These are phyloP conservation scores for Cercospora sp. DNA, from an alignment of 2,329 filamentous ascomycete species.

Conservation along the genomic window DNA sequence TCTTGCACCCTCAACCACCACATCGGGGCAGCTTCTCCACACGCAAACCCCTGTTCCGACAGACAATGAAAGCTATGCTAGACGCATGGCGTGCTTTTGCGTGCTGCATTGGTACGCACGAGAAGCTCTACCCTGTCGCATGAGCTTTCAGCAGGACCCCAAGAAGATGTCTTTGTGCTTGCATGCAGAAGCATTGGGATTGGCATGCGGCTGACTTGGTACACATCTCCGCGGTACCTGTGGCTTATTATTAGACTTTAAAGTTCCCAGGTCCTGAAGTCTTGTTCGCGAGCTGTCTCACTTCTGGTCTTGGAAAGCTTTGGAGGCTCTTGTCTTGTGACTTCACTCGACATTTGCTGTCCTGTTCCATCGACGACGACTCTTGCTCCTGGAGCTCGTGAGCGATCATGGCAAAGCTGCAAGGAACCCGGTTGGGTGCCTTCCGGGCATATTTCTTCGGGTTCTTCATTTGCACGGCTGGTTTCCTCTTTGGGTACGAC, in stretches of 20 bases:
- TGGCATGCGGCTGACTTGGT: background rate
- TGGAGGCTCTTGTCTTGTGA: background rate
- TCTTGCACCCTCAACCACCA: background rate
- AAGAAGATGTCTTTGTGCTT: background rate
- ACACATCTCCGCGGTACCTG: background rate
- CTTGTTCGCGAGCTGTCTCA: background rate
- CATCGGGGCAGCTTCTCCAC: background rate
- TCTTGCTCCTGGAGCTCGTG: background rate
- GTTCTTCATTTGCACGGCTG: slow-evolving; percentile 31
- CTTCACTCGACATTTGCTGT: background rate
- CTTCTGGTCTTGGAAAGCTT: background rate
- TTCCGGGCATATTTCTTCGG: slow-evolving; percentile 31
- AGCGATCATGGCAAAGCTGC: slow-evolving; percentile 26
- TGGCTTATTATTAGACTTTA: background rate
- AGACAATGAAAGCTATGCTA: background rate
- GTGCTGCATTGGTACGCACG: slow-evolving; percentile 3
- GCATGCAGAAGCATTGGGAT: background rate
- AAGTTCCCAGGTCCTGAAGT: background rate
- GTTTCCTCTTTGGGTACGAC: slow-evolving; percentile 44
- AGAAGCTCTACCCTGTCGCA: background rate
- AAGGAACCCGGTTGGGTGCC: slow-evolving; percentile 27
- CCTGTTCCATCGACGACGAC: background rate
- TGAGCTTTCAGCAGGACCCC: background rate
- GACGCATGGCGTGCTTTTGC: slow-evolving; percentile 15
- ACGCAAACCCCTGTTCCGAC: background rate